These are phyloP conservation scores for Acrocalymma vagum DNA, from an alignment of 2,329 filamentous ascomycete species.

Conservation along the genomic window DNA sequence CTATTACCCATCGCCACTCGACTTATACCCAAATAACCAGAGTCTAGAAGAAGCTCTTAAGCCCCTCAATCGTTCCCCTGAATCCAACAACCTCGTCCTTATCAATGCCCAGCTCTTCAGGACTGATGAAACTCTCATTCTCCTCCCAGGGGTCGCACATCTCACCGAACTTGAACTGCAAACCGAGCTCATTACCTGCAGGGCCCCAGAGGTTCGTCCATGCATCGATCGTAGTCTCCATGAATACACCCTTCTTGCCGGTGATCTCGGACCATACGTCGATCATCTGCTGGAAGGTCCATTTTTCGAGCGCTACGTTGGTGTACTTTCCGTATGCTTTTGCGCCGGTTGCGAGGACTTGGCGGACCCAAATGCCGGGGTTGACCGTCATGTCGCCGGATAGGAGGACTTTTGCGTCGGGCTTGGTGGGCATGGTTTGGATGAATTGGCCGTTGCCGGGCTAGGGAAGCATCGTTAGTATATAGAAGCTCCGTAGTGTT, in stretches of 20 bases:
- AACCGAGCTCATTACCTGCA: conserved; percentile 29
- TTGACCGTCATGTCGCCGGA: conserved; percentile 37
- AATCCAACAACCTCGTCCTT: conserved; percentile 33
- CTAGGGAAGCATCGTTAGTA: conserved; percentile 7
- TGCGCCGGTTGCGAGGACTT: conserved; percentile 23
- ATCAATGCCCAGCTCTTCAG: conserved; percentile 33
- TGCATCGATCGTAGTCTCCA: conserved; percentile 25
- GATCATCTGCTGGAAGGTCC: conserved; percentile 34
- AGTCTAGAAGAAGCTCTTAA: conserved; percentile 4
- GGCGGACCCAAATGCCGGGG: conserved; percentile 39
- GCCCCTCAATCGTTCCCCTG: conserved; percentile 23
- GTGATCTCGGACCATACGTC: conserved; percentile 36
- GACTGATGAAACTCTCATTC: conserved; percentile 28
- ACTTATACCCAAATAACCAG: neutral
- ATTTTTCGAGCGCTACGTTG: conserved; percentile 35
- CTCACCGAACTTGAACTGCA: conserved; percentile 38
- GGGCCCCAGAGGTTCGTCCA: conserved; percentile 29
- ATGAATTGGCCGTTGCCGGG: conserved; percentile 29
- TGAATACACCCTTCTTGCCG: conserved; percentile 34
- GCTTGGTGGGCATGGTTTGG: conserved; percentile 32
- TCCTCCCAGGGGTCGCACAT: conserved; percentile 34
- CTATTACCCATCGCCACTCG: neutral
- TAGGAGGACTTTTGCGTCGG: conserved; percentile 29
- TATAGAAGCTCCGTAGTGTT: neutral
- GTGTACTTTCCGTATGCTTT: conserved; percentile 33